Conservation (phyloP, 176 grass and related monocot genomes). For the Pharus latifolius region DNA sequence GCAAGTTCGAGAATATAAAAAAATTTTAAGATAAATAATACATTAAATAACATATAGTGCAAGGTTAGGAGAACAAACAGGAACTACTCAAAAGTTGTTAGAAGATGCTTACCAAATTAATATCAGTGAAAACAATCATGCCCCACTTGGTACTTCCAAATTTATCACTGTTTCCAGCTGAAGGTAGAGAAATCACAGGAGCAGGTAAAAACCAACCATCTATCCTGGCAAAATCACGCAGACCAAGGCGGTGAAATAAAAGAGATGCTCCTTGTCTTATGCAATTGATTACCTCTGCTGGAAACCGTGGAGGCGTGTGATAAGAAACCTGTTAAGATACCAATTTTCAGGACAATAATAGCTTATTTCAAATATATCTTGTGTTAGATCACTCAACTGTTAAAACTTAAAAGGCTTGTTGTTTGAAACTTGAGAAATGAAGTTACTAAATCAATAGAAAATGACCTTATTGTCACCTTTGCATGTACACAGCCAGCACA, state of each 20-base stretch:
- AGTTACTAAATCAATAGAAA: conserved; percentile 7
- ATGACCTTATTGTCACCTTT: not conserved
- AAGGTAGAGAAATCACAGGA: conserved; percentile 18
- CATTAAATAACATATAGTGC: too few species aligned
- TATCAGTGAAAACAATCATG: conserved; percentile 79
- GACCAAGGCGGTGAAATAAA: conserved; percentile 52
- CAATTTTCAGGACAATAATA: not conserved
- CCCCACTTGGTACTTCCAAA: conserved; percentile 65
- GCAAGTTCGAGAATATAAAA: not conserved
- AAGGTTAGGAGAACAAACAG: not conserved
- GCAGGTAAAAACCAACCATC: conserved; percentile 93
- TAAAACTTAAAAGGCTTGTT: not conserved
- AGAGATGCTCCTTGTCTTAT: conserved; percentile 75
- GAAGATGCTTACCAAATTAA: conserved; percentile 67
- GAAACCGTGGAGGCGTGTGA: conserved; percentile 87
- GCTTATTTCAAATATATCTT: not conserved
- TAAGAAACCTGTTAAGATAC: conserved; percentile 64
- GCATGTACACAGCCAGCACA: not conserved
- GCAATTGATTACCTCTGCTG: conserved; percentile 61
- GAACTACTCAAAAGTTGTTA: not conserved
- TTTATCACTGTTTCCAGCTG: conserved; percentile 28
- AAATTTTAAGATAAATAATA: too few species aligned
- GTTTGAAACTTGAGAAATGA: not conserved
- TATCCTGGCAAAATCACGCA: conserved; percentile 84
- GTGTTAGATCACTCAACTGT: not conserved